Base-by-base conservation (phyloP, 208 protist genomes). In the Jaenimonas drosophilae region DNA sequence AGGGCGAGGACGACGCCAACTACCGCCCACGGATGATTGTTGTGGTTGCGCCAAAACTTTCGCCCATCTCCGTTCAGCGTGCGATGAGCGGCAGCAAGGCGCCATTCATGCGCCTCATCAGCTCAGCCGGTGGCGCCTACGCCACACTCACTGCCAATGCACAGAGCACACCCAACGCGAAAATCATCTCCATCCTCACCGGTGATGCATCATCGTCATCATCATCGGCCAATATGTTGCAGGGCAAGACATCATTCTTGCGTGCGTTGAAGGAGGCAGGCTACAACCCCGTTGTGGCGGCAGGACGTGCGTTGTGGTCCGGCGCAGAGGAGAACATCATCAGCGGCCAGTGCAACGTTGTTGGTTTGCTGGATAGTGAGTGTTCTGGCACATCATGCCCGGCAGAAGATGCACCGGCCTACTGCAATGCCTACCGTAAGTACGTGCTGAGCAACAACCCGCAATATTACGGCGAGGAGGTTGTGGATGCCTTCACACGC, bases 381-480 rank as follows among this genome's bases (percentile, higher is more conserved):
- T 89, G 79, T 54, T 63, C 48, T 1, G 63, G 41, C 1, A 27
- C 26, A 5, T 32, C 24, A 19, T 83, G 72, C 48, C 68, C 71
- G 2, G 30, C 11, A 9, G 45, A 19, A 6, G 30, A 17, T 5
- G 47, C 47, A 23, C 37, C 3, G 11, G 42, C 59, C n/a, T 72
- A 72, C 53, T 88, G 79, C 61, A 80, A 82, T 44, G 61, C 66
- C 6, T 71, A 65, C 44, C 55, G 62, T 31, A 84, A 81, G 56
- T 66, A 70, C 50, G 40, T 73, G 36, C 63, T 65, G 12, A 80
- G 76, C 47, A 50, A 70, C 23, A 57, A 60, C 33, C 49, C 60
- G 17, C 53, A 81, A 47, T 44, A 87, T 7, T 82, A 74, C 49
- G 14, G 52, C 9, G 53, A 76, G 29, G 65, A 87, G 26, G 37